These are phyloP conservation scores for Polymyxa betae DNA, from an alignment of 208 protist species.

Conservation along the genomic window DNA sequence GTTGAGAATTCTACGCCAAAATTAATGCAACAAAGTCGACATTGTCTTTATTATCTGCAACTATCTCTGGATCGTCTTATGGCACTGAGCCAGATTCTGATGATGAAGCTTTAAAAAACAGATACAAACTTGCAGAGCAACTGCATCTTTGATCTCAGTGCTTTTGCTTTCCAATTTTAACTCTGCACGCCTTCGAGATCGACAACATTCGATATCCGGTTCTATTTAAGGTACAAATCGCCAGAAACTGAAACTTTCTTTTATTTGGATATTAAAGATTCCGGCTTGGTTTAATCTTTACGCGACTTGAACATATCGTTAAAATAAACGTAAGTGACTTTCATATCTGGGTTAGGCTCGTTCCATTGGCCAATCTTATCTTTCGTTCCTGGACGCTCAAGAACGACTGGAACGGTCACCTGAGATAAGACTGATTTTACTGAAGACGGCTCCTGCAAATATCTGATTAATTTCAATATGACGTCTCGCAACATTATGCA, in stretches of 20 bases:
- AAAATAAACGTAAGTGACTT: neutral
- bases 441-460: neutral
- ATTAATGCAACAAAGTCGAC: no score
- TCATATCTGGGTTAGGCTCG: neutral
- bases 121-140: no score
- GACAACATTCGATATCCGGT: neutral
- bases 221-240: neutral
- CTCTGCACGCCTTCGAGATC: neutral
- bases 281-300: no score
- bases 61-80: no score
- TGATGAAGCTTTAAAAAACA: no score
- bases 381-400: neutral
- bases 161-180: neutral
- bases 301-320: no score
- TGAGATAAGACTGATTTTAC: neutral
- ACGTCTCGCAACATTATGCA: neutral
- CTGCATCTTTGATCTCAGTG: neutral
- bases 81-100: no score
- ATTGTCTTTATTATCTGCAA: no score
- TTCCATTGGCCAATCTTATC: neutral
- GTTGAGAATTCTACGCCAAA: no score
- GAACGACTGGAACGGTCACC: neutral
- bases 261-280: neutral
- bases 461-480: neutral
- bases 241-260: neutral